Base-by-base conservation (phyloP, 306 rosid genomes). In the Datisca glomerata region DNA sequence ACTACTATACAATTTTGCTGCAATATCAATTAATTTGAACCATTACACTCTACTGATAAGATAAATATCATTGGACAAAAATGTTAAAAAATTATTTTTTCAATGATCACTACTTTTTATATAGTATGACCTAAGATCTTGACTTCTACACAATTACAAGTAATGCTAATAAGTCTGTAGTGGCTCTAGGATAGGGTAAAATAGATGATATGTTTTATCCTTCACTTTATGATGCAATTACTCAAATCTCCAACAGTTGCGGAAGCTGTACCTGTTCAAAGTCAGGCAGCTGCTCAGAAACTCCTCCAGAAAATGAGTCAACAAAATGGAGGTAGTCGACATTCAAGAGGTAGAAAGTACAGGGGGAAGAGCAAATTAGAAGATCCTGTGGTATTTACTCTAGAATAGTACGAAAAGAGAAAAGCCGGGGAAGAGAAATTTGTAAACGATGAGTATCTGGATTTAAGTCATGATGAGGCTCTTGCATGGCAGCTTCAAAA, bases 241-340 rank as follows among this genome's bases (percentile, higher is more conserved):
- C 56, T 41, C 23, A 55, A 48, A 38, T 29, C 27, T 27, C 7
- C n/a, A 46, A 49, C 68, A 89, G 97, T 59, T 24, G 85, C 70
- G 45, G 97, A 89, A 64, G 69, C 54, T 50, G 73, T 63, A 57
- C 94, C 95, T 18, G 64, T 89, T 35, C 94, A 83, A 67, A 89
- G 83, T 56, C 95, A 89, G 69, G 94, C 94, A 21, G 91, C 97
- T 38, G 65, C 97, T 18, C 97, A 89, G 57, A 89, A 89, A 21
- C 74, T 83, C 41, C 97, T 74, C 48, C 79, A 79, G 68, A 89
- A 72, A 66, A 53, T 77, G 74, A 74, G 67, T 45, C 57, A 70
- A 25, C 89, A 63, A 17, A 65, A 66, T 58, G 65, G 29, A 58
- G 63, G 53, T 43, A 53, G 32, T 41, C 48, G 73, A 21, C 59